Evolutionary conservation across 2,329 filamentous ascomycete genomes (phyloP).

Genomic region (Epichloe brachyelytri): DNA sequence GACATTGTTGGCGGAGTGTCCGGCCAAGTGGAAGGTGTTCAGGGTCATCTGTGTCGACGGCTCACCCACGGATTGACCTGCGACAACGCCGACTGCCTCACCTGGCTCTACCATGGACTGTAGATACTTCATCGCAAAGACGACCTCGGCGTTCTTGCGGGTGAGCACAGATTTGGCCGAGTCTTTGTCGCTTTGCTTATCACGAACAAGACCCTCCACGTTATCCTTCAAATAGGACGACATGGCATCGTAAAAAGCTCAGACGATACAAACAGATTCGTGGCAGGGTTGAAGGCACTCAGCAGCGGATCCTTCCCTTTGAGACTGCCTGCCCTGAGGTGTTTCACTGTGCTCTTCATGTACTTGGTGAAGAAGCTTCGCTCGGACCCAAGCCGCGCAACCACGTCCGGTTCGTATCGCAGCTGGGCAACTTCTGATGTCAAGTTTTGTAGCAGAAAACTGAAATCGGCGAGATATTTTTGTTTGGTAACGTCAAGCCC

Average conservation of each 20-base stretch:
- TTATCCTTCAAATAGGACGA: conserved; percentile 71
- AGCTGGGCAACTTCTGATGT: conserved; percentile 67
- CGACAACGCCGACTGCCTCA: conserved; percentile 92
- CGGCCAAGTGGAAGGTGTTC: conserved; percentile 98
- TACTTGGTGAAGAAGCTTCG: conserved; percentile 55
- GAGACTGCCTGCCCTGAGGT: conserved; percentile 41
- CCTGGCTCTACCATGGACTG: conserved; percentile 86
- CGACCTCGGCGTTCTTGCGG: conserved; percentile 66
- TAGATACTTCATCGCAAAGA: conserved; percentile 87
- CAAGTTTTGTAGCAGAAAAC: conserved; percentile 79
- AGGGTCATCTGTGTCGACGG: conserved; percentile 98
- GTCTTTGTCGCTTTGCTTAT: conserved; percentile 26
- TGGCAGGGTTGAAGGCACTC: conserved; percentile 59
- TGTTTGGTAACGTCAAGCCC: conserved; percentile 90
- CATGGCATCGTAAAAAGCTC: conserved; percentile 64
- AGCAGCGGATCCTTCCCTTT: conserved; percentile 64
- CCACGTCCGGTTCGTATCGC: conserved; percentile 44
- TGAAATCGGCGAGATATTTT: conserved; percentile 80
- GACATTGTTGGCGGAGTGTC: conserved; percentile 96
- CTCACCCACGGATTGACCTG: conserved; percentile 91
- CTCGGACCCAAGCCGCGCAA: conserved; percentile 33
- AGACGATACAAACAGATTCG: conserved; percentile 73
- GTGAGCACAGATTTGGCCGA: conserved; percentile 28
- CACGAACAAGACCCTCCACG: conserved; percentile 42
- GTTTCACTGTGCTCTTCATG: conserved; percentile 72